phyloP scores from a whole-genome alignment of 352 stramenopile genomes.

The Phytophthora hibernalis region DNA sequence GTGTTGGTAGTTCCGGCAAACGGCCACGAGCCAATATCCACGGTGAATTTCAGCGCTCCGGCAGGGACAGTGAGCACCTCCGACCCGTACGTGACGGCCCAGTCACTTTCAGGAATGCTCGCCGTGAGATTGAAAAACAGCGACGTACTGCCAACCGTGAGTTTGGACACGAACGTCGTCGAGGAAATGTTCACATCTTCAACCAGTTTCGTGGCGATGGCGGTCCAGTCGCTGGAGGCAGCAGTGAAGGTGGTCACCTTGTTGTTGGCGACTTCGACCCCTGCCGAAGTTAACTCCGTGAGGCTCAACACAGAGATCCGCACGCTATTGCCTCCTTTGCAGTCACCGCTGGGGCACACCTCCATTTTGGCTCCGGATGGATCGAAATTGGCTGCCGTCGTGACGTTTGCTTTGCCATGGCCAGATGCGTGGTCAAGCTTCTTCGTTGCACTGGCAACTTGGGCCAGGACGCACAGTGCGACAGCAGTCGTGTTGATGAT shows the following conservation, averaged over 20 bases:
- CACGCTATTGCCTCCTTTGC: conserved; percentile 94
- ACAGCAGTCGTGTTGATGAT: conserved; percentile 21
- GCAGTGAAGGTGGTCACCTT: conserved; percentile 32
- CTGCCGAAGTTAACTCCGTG: conserved; percentile 32
- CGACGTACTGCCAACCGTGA: conserved; percentile 26
- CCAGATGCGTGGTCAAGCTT: conserved; percentile 12
- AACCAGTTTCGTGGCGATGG: conserved; percentile 17
- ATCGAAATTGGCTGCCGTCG: conserved; percentile 45
- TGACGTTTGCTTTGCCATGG: conserved; percentile 23
- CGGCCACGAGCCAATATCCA: conserved; percentile 41
- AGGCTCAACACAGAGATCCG: conserved; percentile 63
- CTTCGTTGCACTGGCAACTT: conserved; percentile 9
- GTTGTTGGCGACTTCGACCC: conserved; percentile 10
- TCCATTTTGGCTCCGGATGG: conserved; percentile 42
- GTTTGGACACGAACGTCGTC: conserved; percentile 33
- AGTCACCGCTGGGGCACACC: conserved; percentile 57
- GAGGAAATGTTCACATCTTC: conserved; percentile 28
- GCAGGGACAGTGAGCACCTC: conserved; percentile 41
- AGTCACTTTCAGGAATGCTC: conserved; percentile 41
- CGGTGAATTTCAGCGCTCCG: conserved; percentile 53
- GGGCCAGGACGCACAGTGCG: conserved; percentile 16
- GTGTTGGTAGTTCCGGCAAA: conserved; percentile 35
- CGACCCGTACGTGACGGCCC: conserved; percentile 41
- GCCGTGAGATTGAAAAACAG: conserved; percentile 57
- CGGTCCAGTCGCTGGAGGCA: conserved; percentile 34